phyloP scores from a whole-genome alignment of 2,329 filamentous ascomycete genomes.

The Aspergillus quadrilineatus region DNA sequence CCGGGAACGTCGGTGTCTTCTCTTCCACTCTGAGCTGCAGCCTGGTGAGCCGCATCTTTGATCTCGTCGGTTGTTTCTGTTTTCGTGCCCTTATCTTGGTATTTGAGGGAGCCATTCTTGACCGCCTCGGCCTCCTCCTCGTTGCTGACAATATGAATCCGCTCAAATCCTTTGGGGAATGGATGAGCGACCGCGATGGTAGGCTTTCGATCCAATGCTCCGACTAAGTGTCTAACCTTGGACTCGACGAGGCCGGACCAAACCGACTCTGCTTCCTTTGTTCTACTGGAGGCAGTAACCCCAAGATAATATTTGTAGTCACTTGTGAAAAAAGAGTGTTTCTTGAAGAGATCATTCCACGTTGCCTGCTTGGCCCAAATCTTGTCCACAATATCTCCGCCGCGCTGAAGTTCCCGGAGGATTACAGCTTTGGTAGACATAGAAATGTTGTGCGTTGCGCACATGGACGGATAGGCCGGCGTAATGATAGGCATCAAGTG shows the following conservation, averaged over 20 bases:
- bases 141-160: slow-evolving; percentile 68
- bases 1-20: slow-evolving; percentile 39
- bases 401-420: slow-evolving; percentile 75
- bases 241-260: slow-evolving; percentile 95
- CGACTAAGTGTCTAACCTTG: slow-evolving; percentile 82
- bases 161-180: slow-evolving; percentile 89
- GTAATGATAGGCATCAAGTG: slow-evolving; percentile 99
- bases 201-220: slow-evolving; percentile 74
- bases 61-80: slow-evolving; percentile 53
- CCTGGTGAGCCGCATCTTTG: slow-evolving; percentile 50
- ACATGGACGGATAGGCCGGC: slow-evolving; percentile 96
- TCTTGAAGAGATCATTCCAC: slow-evolving; percentile 86
- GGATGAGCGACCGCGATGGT: slow-evolving; percentile 82
- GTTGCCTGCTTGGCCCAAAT: slow-evolving; percentile 73
- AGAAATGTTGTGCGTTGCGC: slow-evolving; percentile 91
- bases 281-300: slow-evolving; percentile 77
- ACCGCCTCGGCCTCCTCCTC: slow-evolving; percentile 63
- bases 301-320: slow-evolving; percentile 96
- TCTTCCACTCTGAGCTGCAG: slow-evolving; percentile 48
- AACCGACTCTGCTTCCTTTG: slow-evolving; percentile 77
- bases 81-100: slow-evolving; percentile 55
- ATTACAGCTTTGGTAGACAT: slow-evolving; percentile 82
- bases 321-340: slow-evolving; percentile 88
- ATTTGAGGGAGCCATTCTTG: slow-evolving; percentile 61
- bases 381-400: slow-evolving; percentile 71